A percentile compares a stretch with the other conserved stretches of the same genome.
Conservation (phyloP, 345 rosid species). For the Syzygium jambos region DNA sequence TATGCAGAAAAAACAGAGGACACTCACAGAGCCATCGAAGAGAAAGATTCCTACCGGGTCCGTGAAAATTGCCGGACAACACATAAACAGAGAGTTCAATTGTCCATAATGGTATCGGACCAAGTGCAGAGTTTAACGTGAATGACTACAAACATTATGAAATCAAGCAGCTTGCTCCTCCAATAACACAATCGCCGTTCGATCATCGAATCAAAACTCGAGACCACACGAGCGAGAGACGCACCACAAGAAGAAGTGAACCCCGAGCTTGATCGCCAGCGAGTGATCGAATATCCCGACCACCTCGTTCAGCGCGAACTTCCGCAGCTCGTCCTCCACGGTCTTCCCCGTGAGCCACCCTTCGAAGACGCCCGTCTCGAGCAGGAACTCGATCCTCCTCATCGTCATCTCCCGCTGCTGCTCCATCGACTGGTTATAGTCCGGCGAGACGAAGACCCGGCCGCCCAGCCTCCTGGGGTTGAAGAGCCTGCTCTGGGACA, state of each 20-base stretch:
- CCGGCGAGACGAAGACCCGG: slow-evolving; percentile 59
- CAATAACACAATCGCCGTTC: neutral
- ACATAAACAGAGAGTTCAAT: neutral
- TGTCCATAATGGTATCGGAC: neutral
- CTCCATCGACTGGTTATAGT: slow-evolving; percentile 87
- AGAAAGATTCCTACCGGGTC: neutral
- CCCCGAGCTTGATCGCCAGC: slow-evolving; percentile 59
- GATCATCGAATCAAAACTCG: neutral
- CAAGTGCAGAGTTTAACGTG: neutral
- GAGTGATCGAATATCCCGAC: slow-evolving; percentile 61
- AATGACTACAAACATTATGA: neutral
- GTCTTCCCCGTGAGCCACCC: slow-evolving; percentile 71
- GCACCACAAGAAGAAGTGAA: slow-evolving; percentile 49
- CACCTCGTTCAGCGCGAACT: slow-evolving; percentile 51
- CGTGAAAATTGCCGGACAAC: neutral
- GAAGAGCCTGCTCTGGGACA: slow-evolving; percentile 61
- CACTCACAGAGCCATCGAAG: neutral
- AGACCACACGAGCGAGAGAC: neutral
- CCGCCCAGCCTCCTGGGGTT: slow-evolving; percentile 65
- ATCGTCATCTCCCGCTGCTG: slow-evolving; percentile 82
- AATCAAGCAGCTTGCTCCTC: neutral
- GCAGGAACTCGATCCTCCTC: slow-evolving; percentile 52
- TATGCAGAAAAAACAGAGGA: neutral
- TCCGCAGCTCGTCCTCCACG: slow-evolving; percentile 50
- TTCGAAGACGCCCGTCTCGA: slow-evolving; percentile 51